Conservation (phyloP, 768 basidiomycete genomes). For the Psilocybe sp. region DNA sequence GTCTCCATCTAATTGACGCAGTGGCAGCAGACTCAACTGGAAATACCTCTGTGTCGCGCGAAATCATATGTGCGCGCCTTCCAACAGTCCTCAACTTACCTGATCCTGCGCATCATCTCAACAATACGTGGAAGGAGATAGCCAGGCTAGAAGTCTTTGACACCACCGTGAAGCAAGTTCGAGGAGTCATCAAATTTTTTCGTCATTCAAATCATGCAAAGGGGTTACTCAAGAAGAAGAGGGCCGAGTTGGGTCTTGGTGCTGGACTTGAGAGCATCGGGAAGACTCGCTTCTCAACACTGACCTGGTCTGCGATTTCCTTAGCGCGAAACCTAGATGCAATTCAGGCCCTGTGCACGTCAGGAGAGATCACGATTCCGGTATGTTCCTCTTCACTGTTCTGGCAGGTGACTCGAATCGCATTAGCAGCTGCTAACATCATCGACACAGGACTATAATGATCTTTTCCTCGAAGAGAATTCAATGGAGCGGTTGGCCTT, state of each 20-base stretch:
- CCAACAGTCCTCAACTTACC: background rate
- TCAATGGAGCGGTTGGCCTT: slow-evolving; percentile 20
- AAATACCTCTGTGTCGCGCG: too few species aligned
- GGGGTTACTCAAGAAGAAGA: slow-evolving; percentile 1
- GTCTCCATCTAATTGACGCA: too few species aligned
- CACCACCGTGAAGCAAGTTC: slow-evolving; percentile 8
- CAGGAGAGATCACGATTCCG: slow-evolving; percentile 1
- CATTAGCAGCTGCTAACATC: too few species aligned
- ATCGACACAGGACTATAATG: too few species aligned
- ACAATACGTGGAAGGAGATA: background rate
- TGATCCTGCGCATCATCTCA: background rate
- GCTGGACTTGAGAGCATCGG: slow-evolving; percentile 24
- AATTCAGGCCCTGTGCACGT: slow-evolving; percentile 9
- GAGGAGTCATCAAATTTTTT: slow-evolving; percentile 16
- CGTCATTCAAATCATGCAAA: slow-evolving; percentile 13
- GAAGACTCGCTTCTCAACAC: slow-evolving; percentile 20
- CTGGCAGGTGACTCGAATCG: too few species aligned
- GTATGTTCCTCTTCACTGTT: too few species aligned
- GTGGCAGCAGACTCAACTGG: too few species aligned
- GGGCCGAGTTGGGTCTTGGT: slow-evolving; percentile 13
- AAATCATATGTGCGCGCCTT: too few species aligned
- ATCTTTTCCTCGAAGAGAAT: too few species aligned
- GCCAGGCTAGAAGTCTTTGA: background rate
- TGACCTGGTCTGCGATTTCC: slow-evolving; percentile 13
- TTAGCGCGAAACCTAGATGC: slow-evolving; percentile 11